phyloP scores from a whole-genome alignment of 1,284 basidiomycete genomes.

The Moniliophthora roreri region DNA sequence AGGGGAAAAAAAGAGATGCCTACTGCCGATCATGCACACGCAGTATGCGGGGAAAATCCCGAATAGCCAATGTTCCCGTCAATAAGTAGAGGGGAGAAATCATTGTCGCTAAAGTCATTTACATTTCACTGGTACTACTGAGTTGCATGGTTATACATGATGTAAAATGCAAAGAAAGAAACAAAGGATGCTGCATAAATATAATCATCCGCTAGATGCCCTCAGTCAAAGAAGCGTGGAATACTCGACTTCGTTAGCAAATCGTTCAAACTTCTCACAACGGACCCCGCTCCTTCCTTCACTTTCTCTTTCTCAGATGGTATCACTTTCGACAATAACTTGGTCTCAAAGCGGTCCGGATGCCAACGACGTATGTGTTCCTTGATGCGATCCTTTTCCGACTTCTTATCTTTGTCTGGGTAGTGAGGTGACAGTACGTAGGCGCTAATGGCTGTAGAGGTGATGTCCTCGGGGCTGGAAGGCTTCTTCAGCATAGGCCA shows the following conservation, averaged over 20 bases:
- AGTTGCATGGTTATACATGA: no score
- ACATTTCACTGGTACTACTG: no score
- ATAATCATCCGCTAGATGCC: no score
- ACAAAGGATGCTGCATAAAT: no score
- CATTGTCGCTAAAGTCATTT: no score
- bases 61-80: no score
- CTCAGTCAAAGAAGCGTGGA: slow-evolving; percentile 20
- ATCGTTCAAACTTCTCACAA: slow-evolving; percentile 56
- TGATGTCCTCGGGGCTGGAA: slow-evolving; percentile 56
- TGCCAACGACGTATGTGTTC: slow-evolving; percentile 63
- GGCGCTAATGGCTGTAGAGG: slow-evolving; percentile 47
- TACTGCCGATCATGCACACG: no score
- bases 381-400: slow-evolving; percentile 56
- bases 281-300: slow-evolving; percentile 49
- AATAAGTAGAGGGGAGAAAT: no score
- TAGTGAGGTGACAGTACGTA: slow-evolving; percentile 60
- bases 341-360: slow-evolving; percentile 55
- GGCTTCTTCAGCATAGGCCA: slow-evolving; percentile 69
- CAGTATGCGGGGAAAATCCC: no score
- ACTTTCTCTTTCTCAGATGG: slow-evolving; percentile 49
- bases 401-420: slow-evolving; percentile 44
- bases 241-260: slow-evolving; percentile 35
- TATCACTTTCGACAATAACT: slow-evolving; percentile 51
- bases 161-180: no score
- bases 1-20: no score